Evolutionary conservation across 306 rosid genomes (phyloP).

Genomic region (Cicer chorassanicum): DNA sequence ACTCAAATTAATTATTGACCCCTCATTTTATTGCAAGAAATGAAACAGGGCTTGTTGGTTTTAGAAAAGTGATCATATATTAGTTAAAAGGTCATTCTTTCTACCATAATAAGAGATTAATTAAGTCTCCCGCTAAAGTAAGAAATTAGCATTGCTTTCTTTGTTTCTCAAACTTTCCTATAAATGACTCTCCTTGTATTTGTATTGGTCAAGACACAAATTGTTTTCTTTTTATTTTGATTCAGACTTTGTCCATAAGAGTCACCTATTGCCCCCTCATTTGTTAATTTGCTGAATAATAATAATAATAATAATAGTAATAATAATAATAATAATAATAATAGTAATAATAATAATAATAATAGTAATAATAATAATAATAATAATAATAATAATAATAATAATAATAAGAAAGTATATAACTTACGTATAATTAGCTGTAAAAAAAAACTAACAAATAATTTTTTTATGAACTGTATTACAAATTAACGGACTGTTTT

Average conservation of each 20-base stretch:
- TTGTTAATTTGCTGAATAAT: no score
- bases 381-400: no score
- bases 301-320: no score
- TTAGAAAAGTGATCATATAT: neutral
- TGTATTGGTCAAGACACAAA: neutral
- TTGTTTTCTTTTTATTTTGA: neutral
- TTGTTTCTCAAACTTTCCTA: neutral
- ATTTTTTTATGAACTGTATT: no score
- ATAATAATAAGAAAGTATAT: no score
- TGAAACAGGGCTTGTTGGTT: neutral
- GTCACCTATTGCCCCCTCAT: neutral
- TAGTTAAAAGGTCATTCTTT: slow-evolving; percentile 34
- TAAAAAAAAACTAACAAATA: no score
- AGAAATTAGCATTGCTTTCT: neutral
- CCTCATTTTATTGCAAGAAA: slow-evolving; percentile 11
- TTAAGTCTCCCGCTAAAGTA: neutral
- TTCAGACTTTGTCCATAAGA: slow-evolving; percentile 25
- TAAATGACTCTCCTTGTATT: neutral
- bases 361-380: no score
- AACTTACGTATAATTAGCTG: no score
- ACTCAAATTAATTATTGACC: slow-evolving; percentile 32
- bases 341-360: no score
- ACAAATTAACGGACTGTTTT: no score
- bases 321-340: no score
- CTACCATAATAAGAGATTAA: slow-evolving; percentile 19